phyloP scores from a whole-genome alignment of 2,329 filamentous ascomycete species.

The Geoglossum cookeanum region DNA sequence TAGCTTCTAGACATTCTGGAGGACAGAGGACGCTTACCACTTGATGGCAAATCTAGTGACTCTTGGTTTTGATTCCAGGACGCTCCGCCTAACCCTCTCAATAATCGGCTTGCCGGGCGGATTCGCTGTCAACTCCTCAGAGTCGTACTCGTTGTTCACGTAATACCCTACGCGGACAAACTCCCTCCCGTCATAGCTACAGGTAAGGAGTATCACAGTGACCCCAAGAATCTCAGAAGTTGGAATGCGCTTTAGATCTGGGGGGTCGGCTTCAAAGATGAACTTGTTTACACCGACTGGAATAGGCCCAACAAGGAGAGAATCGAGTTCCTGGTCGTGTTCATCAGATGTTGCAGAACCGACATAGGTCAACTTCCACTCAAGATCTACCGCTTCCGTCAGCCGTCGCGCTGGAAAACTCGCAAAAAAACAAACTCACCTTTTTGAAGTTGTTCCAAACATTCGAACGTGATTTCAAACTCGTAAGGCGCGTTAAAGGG shows the following conservation, averaged over 20 bases:
- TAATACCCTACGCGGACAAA: constrained; percentile 98
- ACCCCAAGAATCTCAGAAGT: constrained; percentile 91
- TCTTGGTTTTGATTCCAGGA: constrained; percentile 89
- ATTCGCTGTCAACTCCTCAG: constrained; percentile 71
- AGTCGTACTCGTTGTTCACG: constrained; percentile 97
- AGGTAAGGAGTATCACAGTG: constrained; percentile 89
- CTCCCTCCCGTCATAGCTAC: constrained; percentile 88
- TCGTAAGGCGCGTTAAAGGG: constrained; percentile 83
- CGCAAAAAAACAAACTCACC: constrained; percentile 29
- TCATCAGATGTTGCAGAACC: constrained; percentile 96
- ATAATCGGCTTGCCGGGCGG: constrained; percentile 83
- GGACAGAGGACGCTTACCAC: constrained; percentile 40
- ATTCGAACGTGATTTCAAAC: constrained; percentile 98
- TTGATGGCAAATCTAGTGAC: constrained; percentile 98
- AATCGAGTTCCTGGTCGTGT: constrained; percentile 96
- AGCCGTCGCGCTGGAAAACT: constrained; percentile 6
- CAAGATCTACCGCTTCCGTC: constrained; percentile 46
- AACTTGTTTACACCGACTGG: constrained; percentile 98
- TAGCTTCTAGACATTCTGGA: neutral
- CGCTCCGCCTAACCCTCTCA: constrained; percentile 79
- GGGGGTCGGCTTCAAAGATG: constrained; percentile 86
- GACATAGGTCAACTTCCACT: constrained; percentile 99
- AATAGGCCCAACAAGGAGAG: constrained; percentile 89
- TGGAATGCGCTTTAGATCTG: constrained; percentile 77
- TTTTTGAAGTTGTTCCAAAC: constrained; percentile 83